Evolutionary conservation across 345 rosid genomes (phyloP), one percentile per base, ranked within the genome.

Genomic region (Cardiospermum halicacabum): DNA sequence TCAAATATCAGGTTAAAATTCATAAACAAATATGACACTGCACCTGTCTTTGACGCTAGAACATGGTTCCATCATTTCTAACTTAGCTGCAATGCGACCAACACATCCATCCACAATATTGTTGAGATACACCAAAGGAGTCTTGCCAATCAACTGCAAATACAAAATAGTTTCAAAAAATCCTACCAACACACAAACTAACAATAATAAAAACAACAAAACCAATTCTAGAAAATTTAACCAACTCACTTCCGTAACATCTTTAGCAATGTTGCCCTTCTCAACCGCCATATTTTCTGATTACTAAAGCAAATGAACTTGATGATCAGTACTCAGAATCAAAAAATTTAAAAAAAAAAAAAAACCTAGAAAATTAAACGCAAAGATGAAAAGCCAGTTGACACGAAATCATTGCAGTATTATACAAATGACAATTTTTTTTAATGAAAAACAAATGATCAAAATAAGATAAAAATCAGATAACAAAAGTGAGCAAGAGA

Each of bases 21-120:
- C 39, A 4, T 34, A 5, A 34, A 34, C 39, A 34, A 34, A 4
- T 34, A 18, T 13, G 8, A 59, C 12, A 21, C n/a, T 4, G 4
- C 42, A 85, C 96, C 97, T 86, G 78, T 91, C 97, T 70, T 91
- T 91, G 61, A 88, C 87, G 55, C 96, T 88, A 0, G 84, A 91
- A 51, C 88, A 80, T 0, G 97, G 97, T 64, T 86, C 93, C 87
- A 83, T 88, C 67, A 68, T 73, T 77, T 92, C 95, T 13, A 92
- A 92, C 75, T 89, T 92, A 50, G 92, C 92, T 70, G 96, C 92
- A 48, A 92, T 71, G 31, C 89, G 86, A 32, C 74, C 96, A 64
- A 80, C 90, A 68, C 87, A 91, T 5, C 90, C 97, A 42, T 91
- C 88, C 58, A 78, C 78, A 0, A 91, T 69, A 19, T 71, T 85